phyloP scores from a whole-genome alignment of 2,329 filamentous ascomycete genomes.

The Penicillium sp. region DNA sequence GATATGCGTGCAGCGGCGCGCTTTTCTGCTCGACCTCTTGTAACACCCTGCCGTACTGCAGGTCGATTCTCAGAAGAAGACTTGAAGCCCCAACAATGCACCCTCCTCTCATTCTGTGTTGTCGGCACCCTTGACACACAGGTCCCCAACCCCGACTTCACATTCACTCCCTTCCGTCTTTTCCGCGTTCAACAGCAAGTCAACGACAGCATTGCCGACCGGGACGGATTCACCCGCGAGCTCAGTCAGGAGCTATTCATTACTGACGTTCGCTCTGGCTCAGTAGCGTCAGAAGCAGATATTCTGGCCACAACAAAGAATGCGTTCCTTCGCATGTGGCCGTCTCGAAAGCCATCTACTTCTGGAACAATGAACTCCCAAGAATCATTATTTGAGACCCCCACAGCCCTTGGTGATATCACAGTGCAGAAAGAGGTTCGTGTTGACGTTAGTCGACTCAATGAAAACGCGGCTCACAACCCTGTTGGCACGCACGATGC shows the following conservation, averaged over 20 bases:
- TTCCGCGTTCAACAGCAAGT: slow-evolving; percentile 67
- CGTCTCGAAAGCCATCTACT: slow-evolving; percentile 9
- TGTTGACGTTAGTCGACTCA: slow-evolving; percentile 46
- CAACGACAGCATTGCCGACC: slow-evolving; percentile 54
- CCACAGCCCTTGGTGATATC: slow-evolving; percentile 52
- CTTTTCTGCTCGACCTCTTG: slow-evolving; percentile 39
- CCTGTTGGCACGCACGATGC: slow-evolving; percentile 20
- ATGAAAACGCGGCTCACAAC: slow-evolving; percentile 20
- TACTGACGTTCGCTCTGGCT: slow-evolving; percentile 28
- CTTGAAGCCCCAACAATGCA: slow-evolving; percentile 33
- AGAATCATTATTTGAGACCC: slow-evolving; percentile 21
- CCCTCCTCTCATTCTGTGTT: slow-evolving; percentile 55
- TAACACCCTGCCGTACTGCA: slow-evolving; percentile 34
- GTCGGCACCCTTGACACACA: slow-evolving; percentile 62
- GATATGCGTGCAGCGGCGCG: slow-evolving; percentile 33
- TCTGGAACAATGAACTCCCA: slow-evolving; percentile 14
- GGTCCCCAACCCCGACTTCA: slow-evolving; percentile 51
- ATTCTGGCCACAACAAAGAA: slow-evolving; percentile 20
- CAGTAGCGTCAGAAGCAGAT: slow-evolving; percentile 24
- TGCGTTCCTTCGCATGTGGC: slow-evolving; percentile 22
- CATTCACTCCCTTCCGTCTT: slow-evolving; percentile 62
- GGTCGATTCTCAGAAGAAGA: slow-evolving; percentile 31
- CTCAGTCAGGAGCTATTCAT: slow-evolving; percentile 61
- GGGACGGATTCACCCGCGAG: slow-evolving; percentile 59
- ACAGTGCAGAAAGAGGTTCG: slow-evolving; percentile 62